A percentile compares a stretch with the other conserved stretches of the same genome.
These are phyloP conservation scores for Penicillium subrubescens DNA, from an alignment of 495 filamentous ascomycete genomes.

Conservation along the genomic window DNA sequence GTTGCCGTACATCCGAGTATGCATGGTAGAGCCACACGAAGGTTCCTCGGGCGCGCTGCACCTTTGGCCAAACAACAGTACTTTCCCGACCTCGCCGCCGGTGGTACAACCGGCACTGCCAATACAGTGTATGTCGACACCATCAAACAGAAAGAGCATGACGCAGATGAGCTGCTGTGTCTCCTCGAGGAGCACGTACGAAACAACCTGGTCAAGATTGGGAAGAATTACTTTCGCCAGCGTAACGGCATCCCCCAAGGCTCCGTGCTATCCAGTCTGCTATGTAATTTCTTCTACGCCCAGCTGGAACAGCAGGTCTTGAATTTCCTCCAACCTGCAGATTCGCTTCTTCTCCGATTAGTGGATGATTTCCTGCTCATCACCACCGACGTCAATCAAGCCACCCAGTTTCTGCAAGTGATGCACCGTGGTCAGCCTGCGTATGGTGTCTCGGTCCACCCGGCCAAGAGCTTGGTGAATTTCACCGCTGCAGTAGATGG, in stretches of 20 bases:
- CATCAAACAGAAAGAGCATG: conserved; percentile 52
- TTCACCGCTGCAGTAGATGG: conserved; percentile 69
- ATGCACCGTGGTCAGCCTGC: conserved; percentile 78
- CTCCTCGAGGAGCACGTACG: conserved; percentile 76
- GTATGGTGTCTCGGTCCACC: conserved; percentile 80
- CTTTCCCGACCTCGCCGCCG: conserved; percentile 58
- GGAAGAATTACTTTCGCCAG: conserved; percentile 87
- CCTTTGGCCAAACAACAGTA: conserved; percentile 49
- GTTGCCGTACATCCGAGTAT: conserved; percentile 60
- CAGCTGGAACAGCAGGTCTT: conserved; percentile 73
- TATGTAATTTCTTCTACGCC: conserved; percentile 96
- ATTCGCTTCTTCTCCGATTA: conserved; percentile 73
- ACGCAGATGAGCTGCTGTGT: conserved; percentile 61
- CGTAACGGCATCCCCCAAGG: conserved; percentile 91
- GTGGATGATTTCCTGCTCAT: conserved; percentile 94
- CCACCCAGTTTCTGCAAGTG: conserved; percentile 67
- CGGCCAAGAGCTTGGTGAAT: conserved; percentile 80
- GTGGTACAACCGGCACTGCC: conserved; percentile 43
- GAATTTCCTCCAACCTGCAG: conserved; percentile 59
- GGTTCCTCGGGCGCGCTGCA: conserved; percentile 64
- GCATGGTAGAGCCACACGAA: conserved; percentile 54
- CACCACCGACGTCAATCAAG: conserved; percentile 65
- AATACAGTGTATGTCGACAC: conserved; percentile 77
- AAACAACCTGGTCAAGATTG: conserved; percentile 83
- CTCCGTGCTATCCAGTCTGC: conserved; percentile 77